Conservation (phyloP, 2,329 filamentous ascomycete species). For the Verticillium longisporum region DNA sequence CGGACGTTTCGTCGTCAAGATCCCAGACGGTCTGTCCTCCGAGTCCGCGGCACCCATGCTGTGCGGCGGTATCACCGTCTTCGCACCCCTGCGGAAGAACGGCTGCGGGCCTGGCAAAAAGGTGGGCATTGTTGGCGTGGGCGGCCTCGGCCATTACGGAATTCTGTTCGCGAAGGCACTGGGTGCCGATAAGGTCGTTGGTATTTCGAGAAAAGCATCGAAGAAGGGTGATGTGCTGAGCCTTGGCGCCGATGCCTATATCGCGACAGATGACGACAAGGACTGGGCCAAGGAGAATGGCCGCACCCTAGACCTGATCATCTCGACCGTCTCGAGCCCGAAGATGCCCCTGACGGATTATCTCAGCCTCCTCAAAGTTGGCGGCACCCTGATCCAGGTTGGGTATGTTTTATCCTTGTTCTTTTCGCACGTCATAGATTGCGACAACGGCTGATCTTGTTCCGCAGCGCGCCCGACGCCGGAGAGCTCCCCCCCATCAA, state of each 20-base stretch:
- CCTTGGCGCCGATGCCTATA: conserved; percentile 48
- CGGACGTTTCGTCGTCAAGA: conserved; percentile 41
- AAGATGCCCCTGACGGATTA: conserved; percentile 49
- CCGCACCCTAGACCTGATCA: conserved; percentile 48
- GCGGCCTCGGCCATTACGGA: conserved; percentile 63
- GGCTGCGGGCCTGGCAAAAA: conserved; percentile 59
- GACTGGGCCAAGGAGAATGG: conserved; percentile 48
- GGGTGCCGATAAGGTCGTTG: conserved; percentile 52
- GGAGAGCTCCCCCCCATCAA: conserved; percentile 3
- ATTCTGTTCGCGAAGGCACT: conserved; percentile 62
- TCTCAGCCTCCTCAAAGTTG: conserved; percentile 35
- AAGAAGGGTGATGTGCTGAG: conserved; percentile 49
- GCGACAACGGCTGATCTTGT: neutral
- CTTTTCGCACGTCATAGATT: neutral
- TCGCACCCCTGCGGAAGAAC: conserved; percentile 53
- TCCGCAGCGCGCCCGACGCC: conserved; percentile 32
- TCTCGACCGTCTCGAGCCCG: conserved; percentile 45
- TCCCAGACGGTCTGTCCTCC: conserved; percentile 31
- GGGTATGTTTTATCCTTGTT: conserved; percentile 6
- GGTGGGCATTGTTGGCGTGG: conserved; percentile 61
- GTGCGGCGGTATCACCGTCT: conserved; percentile 65
- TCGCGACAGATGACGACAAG: conserved; percentile 36
- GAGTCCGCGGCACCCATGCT: conserved; percentile 55
- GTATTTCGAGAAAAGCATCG: conserved; percentile 45
- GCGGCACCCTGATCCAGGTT: conserved; percentile 17